Percentiles rank a stretch among this genome's conserved stretches.
phyloP scores from a whole-genome alignment of 805 yeast genomes.

The Lipomyces spencermartinsiae region DNA sequence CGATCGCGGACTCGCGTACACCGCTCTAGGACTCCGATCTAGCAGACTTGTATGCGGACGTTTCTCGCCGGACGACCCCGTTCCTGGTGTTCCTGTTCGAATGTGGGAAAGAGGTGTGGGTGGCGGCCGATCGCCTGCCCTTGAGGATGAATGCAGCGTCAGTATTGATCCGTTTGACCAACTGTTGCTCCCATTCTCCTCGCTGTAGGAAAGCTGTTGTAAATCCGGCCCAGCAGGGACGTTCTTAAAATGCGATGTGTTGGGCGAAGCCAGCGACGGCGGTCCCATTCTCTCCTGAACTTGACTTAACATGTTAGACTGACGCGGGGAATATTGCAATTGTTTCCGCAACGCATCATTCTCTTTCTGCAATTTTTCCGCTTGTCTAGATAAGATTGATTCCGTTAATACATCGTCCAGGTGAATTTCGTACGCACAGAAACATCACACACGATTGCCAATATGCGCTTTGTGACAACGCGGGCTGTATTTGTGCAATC shows the following conservation, averaged over 20 bases:
- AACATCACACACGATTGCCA: slow-evolving; percentile 9
- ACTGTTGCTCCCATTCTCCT: slow-evolving; percentile 1
- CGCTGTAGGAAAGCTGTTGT: background rate
- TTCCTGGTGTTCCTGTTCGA: slow-evolving; percentile 1
- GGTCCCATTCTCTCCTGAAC: background rate
- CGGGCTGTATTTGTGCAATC: slow-evolving; percentile 1
- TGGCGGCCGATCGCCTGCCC: background rate
- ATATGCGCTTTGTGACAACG: slow-evolving; percentile 7
- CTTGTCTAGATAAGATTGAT: slow-evolving; percentile 2
- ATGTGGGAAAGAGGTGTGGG: slow-evolving; percentile 1
- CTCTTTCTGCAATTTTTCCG: slow-evolving; percentile 3
- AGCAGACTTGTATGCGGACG: slow-evolving; percentile 3
- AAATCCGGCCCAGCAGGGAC: background rate
- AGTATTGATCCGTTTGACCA: background rate
- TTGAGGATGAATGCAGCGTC: background rate
- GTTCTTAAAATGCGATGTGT: background rate
- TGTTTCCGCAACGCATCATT: slow-evolving; percentile 10
- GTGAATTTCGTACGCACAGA: background rate
- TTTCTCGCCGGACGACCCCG: slow-evolving; percentile 3
- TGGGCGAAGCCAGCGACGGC: background rate
- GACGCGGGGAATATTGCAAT: background rate
- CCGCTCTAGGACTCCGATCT: background rate
- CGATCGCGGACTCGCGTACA: background rate
- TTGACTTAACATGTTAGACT: background rate
- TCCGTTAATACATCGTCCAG: background rate